These are phyloP conservation scores for Mycena leptocephala DNA, from an alignment of 768 basidiomycete genomes.

Conservation along the genomic window DNA sequence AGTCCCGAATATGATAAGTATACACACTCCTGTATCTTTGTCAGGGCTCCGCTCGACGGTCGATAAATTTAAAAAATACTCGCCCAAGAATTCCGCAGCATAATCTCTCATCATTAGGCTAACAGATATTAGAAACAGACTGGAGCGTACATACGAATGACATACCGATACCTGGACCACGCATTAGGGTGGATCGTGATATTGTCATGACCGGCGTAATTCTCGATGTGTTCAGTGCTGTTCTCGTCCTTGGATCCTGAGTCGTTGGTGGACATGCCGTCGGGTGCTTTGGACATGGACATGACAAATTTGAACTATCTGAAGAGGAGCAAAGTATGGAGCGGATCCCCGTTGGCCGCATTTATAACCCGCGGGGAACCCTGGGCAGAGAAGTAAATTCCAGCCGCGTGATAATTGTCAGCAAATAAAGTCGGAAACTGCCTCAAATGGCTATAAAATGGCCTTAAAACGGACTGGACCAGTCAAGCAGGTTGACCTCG, in stretches of 20 bases:
- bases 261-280: constrained; percentile 18
- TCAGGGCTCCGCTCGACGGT: not conserved
- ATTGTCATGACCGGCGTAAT: constrained; percentile 47
- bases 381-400: not conserved
- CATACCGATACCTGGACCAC: constrained; percentile 73
- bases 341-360: not conserved
- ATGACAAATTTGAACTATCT: not conserved
- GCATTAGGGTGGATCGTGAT: constrained; percentile 62
- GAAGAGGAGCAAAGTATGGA: not conserved
- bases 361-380: constrained; percentile 21
- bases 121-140: not conserved
- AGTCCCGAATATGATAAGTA: constrained; percentile 73
- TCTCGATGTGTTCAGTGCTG: constrained; percentile 30
- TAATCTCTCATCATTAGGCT: constrained; percentile 71
- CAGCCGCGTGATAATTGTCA: constrained; percentile 14
- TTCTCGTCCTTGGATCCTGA: constrained; percentile 18
- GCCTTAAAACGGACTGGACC: not conserved
- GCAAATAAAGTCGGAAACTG: constrained; percentile 13
- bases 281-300: constrained; percentile 25
- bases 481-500: not conserved
- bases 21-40: constrained; percentile 54
- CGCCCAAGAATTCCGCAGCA: constrained; percentile 73
- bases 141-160: not conserved
- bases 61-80: not conserved
- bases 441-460: not conserved